Conservation (phyloP, 1,139 yeast genomes). For the Candida anutae region DNA sequence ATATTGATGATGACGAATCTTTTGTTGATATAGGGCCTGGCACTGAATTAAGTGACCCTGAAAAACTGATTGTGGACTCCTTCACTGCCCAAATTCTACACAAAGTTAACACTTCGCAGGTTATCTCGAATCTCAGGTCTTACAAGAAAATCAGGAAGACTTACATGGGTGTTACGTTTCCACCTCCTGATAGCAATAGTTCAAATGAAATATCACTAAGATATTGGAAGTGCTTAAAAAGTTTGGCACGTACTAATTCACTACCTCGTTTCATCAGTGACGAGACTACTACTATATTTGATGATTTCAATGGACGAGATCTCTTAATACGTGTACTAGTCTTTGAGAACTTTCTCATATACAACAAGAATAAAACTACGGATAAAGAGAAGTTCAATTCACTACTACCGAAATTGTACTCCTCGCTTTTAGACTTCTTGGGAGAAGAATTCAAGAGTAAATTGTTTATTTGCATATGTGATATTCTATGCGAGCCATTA, state of each 20-base stretch:
- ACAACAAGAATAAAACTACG: constrained; percentile 14
- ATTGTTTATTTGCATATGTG: constrained; percentile 5
- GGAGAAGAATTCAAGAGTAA: constrained; percentile 16
- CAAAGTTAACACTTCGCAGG: constrained; percentile 3
- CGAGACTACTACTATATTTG: constrained; percentile 1
- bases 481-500: neutral
- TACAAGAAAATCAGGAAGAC: constrained; percentile 38
- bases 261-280: constrained; percentile 3
- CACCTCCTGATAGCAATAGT: constrained; percentile 22
- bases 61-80: neutral
- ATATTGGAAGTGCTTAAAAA: constrained; percentile 32
- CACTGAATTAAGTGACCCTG: neutral
- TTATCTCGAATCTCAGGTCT: constrained; percentile 14
- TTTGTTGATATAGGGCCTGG: neutral
- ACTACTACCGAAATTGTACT: constrained; percentile 22
- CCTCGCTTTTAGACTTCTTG: constrained; percentile 25
- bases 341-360: constrained; percentile 21
- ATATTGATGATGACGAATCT: constrained; percentile 13
- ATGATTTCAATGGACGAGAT: constrained; percentile 5
- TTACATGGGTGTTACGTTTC: constrained; percentile 29
- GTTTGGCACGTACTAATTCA: constrained; percentile 1
- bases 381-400: constrained; percentile 18
- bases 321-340: constrained; percentile 11
- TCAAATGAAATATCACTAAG: constrained; percentile 26
- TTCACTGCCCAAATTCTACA: constrained; percentile 1